Conservation (phyloP, 164 flowering plant species). For the Sextonia rubra region DNA sequence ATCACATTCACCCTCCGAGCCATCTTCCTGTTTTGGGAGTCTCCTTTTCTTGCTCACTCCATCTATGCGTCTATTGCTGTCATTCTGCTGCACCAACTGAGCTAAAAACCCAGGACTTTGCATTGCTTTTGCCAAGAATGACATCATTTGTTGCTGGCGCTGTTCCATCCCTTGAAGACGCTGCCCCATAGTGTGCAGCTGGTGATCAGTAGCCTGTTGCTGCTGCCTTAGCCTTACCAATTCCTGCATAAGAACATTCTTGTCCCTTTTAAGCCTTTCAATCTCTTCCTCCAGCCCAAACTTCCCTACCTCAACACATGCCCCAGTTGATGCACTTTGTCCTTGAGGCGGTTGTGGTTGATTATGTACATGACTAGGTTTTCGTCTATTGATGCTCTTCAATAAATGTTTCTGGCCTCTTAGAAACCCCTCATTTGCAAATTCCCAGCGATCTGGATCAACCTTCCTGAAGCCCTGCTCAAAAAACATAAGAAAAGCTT, state of each 20-base stretch:
- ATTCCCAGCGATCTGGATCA: conserved; percentile 97
- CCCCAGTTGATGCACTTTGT: conserved; percentile 61
- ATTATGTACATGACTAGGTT: conserved; percentile 56
- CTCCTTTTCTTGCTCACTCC: conserved; percentile 81
- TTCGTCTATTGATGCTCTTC: conserved; percentile 61
- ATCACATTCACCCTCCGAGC: conserved; percentile 25
- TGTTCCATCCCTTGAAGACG: conserved; percentile 97
- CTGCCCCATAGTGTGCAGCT: conserved; percentile 76
- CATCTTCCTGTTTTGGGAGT: conserved; percentile 61
- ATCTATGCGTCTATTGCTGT: conserved; percentile 54
- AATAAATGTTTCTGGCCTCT: conserved; percentile 85
- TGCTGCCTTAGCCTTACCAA: conserved; percentile 92
- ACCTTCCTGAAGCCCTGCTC: conserved; percentile 92
- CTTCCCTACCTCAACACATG: conserved; percentile 97
- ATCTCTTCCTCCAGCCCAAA: conserved; percentile 97
- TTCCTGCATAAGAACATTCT: conserved; percentile 94
- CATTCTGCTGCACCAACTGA: conserved; percentile 82
- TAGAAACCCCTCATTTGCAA: conserved; percentile 92
- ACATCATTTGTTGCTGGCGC: conserved; percentile 97
- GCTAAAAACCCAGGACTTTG: conserved; percentile 90
- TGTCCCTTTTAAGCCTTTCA: conserved; percentile 90
- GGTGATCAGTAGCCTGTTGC: conserved; percentile 85
- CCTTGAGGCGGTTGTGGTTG: conserved; percentile 58
- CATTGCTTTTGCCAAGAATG: conserved; percentile 91
- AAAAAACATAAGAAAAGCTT: not conserved